These are phyloP conservation scores for Termitomyces bulborhizus DNA, from an alignment of 768 basidiomycete species.

Conservation along the genomic window DNA sequence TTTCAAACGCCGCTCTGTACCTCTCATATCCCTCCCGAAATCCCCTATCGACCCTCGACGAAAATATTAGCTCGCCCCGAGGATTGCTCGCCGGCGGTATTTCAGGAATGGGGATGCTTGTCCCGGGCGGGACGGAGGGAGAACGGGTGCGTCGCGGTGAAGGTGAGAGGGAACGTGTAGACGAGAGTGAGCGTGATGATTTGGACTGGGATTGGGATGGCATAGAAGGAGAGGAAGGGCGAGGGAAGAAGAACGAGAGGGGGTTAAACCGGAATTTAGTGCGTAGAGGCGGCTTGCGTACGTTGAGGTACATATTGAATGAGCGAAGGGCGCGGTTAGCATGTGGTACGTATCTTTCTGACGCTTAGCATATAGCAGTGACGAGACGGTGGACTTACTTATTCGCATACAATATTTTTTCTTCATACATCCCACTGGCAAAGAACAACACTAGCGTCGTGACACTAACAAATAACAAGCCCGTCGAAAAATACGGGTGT, in stretches of 20 bases:
- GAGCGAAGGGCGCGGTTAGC: conserved; percentile 88
- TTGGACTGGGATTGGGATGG: not conserved
- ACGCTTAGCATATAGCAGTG: not conserved
- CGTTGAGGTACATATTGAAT: conserved; percentile 97
- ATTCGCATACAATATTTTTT: conserved; percentile 96
- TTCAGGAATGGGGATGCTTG: not conserved
- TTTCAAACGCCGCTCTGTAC: conserved; percentile 84
- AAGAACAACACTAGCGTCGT: conserved; percentile 94
- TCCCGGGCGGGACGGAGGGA: not conserved
- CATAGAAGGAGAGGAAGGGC: conserved; percentile 4
- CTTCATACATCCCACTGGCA: conserved; percentile 92
- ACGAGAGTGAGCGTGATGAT: conserved; percentile 11
- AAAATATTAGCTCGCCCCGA: conserved; percentile 95
- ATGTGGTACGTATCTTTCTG: conserved; percentile 88
- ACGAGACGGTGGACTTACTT: conserved; percentile 48
- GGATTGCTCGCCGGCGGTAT: conserved; percentile 45
- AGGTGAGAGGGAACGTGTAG: conserved; percentile 72
- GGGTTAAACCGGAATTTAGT: conserved; percentile 53
- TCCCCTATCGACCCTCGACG: conserved; percentile 70
- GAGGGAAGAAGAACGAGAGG: conserved; percentile 52
- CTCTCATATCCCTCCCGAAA: conserved; percentile 93
- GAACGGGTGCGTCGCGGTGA: conserved; percentile 25
- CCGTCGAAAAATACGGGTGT: conserved; percentile 73
- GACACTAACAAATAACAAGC: conserved; percentile 79
- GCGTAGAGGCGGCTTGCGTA: conserved; percentile 70